Evolutionary conservation across 2,329 filamentous ascomycete genomes (phyloP), one percentile per base, ranked within the genome.

Genomic region (Pyricularia sp.): DNA sequence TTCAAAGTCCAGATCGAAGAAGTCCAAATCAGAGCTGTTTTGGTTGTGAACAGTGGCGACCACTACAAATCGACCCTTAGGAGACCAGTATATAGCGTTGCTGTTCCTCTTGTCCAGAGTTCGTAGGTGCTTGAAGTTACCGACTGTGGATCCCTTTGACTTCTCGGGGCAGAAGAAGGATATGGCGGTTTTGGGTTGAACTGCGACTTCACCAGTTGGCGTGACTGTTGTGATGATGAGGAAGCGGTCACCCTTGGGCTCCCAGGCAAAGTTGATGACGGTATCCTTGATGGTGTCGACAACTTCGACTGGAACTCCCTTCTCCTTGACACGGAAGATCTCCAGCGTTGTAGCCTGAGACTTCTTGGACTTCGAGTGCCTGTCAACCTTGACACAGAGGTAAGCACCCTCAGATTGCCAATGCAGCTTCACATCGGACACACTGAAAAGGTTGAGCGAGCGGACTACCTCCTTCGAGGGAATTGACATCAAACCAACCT

Each of bases 51-150:
- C 92, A 12, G 95, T 96, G 68, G 93, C 95, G 69, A 99, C 89
- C 65, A 98, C 90, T 55, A 98, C 94, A 76, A 99, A 99, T 66
- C 95, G 90, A 68, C 95, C 95, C 79, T 90, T 92, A 28, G 95
- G 95, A 25, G 93, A 97, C 95, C 95, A 99, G 88, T 98, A 98
- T 77, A 99, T 99, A 73, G 92, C 94, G 77, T 99, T 99, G 87
- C 92, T 97, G 82, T 96, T 98, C 89, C 98, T 98, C 89, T 98
- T 98, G 76, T 99, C 95, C 69, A 97, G 85, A 10, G 94, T 98
- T 72, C 93, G 90, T 73, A 98, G 90, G 78, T 96, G 92, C 84
- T 94, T 96, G 87, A 98, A 99, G 85, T 97, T 97, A 72, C 95
- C 95, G 42, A 92, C 85, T 28, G 86, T 85, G 68, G 87, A 78